Conservation (phyloP, 331 rosid species). For the Rosa hybrid region DNA sequence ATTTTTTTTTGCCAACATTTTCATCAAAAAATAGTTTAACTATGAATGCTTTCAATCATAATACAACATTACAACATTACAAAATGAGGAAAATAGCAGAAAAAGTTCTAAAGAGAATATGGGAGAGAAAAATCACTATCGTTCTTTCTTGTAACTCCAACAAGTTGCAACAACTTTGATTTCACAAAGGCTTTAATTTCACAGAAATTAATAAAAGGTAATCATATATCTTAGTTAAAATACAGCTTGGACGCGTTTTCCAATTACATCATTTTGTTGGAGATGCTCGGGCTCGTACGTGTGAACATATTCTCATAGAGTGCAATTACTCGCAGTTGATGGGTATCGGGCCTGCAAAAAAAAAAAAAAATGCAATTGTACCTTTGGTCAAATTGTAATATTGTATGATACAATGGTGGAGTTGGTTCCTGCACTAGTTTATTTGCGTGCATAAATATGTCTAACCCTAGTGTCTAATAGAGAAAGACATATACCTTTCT, state of each 20-base stretch:
- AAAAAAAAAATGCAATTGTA: no score
- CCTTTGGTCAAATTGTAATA: no score
- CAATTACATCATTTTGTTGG: background rate
- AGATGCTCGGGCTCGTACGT: background rate
- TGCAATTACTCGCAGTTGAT: background rate
- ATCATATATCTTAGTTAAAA: background rate
- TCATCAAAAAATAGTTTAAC: no score
- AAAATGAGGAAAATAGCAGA: no score
- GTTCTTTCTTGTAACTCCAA: background rate
- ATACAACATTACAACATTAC: no score
- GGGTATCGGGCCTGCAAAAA: no score
- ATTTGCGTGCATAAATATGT: background rate
- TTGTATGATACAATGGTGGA: background rate
- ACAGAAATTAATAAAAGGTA: background rate
- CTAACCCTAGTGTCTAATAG: background rate
- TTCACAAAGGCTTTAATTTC: background rate
- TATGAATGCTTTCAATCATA: no score
- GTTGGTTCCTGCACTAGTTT: background rate
- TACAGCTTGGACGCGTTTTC: background rate
- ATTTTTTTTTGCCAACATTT: no score
- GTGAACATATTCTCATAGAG: background rate
- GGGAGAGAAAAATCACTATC: background rate
- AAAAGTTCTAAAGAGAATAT: background rate
- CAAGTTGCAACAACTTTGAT: background rate
- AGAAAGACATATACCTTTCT: conserved; percentile 8